A percentile compares a stretch with the other conserved stretches of the same genome.
phyloP scores from a whole-genome alignment of 169 alveolate genomes.

The Plasmodium gallinaceum region DNA sequence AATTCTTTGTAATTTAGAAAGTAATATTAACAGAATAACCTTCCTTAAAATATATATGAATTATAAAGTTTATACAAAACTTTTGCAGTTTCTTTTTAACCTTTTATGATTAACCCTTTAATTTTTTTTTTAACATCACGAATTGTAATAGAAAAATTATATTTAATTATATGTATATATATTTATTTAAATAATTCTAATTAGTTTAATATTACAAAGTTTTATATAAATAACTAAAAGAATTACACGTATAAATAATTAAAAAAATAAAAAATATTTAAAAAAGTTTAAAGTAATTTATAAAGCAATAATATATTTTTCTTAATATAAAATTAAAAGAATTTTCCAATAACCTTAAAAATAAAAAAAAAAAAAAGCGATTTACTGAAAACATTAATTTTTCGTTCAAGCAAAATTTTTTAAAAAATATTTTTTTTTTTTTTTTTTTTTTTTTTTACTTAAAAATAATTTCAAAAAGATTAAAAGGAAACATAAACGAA shows the following conservation, averaged over 20 bases:
- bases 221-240: slow-evolving; percentile 1
- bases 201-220: too few species aligned
- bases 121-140: too few species aligned
- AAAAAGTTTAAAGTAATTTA: slow-evolving; percentile 3
- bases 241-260: slow-evolving; percentile 1
- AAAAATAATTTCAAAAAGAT: slow-evolving; percentile 22
- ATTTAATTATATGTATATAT: too few species aligned
- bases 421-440: slow-evolving; percentile 5
- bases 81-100: too few species aligned
- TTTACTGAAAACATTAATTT: slow-evolving; percentile 12
- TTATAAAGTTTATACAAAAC: too few species aligned
- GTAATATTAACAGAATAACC: too few species aligned
- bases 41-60: too few species aligned
- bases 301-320: slow-evolving; percentile 16
- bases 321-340: slow-evolving; percentile 5
- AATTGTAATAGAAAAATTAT: too few species aligned
- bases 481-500: neutral
- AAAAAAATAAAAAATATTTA: neutral
- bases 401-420: slow-evolving; percentile 11
- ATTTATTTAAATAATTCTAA: too few species aligned
- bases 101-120: too few species aligned
- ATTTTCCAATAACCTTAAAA: slow-evolving; percentile 5
- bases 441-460: neutral
- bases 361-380: neutral
- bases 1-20: too few species aligned